Evolutionary conservation across 2,329 filamentous ascomycete genomes (phyloP).

Genomic region (Laburnicola sp.): DNA sequence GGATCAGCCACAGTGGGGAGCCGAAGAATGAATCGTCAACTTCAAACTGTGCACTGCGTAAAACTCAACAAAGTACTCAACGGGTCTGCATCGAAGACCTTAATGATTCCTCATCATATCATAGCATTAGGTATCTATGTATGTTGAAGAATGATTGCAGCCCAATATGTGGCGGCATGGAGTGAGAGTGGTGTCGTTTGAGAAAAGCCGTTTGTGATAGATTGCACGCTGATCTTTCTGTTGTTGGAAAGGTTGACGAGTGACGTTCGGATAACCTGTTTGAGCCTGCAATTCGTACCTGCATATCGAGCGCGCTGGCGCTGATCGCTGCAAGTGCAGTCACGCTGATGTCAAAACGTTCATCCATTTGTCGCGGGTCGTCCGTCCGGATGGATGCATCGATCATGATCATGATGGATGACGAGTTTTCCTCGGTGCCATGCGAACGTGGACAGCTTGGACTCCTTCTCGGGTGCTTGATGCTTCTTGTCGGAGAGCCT

Average conservation of each 20-base stretch:
- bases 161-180: too few relatives aligned
- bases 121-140: too few relatives aligned
- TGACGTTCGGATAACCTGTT: neutral
- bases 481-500: neutral
- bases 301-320: slow-evolving; percentile 3
- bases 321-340: slow-evolving; percentile 3
- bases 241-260: neutral
- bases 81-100: neutral
- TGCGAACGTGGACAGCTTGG: neutral
- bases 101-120: too few relatives aligned
- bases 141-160: too few relatives aligned
- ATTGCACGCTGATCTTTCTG: neutral
- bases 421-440: neutral
- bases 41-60: too few relatives aligned
- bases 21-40: too few relatives aligned
- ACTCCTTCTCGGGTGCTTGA: neutral
- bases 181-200: neutral
- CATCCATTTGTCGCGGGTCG: neutral
- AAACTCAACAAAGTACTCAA: neutral
- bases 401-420: neutral
- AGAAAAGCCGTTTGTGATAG: neutral
- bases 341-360: slow-evolving; percentile 1
- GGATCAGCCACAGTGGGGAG: too few relatives aligned
- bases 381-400: neutral
- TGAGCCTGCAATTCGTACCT: slow-evolving; percentile 2